Percentiles rank a stretch among this genome's conserved stretches.
Conservation (phyloP, 78 protist species). For the Dictyostelium brefeldianum region DNA sequence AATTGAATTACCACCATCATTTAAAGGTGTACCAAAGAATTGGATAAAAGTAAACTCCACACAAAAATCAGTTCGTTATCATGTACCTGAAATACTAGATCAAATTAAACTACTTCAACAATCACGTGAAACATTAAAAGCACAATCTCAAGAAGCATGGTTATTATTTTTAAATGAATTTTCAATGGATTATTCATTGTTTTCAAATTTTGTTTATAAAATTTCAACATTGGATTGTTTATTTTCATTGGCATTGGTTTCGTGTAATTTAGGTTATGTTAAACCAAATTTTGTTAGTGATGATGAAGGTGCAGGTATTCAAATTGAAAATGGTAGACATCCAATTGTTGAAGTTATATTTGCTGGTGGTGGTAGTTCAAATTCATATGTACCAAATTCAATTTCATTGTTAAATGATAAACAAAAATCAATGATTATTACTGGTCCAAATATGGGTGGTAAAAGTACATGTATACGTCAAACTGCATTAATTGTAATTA, state of each 20-base stretch:
- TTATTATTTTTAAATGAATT: constrained; percentile 58
- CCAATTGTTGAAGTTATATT: constrained; percentile 70
- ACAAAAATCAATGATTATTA: constrained; percentile 72
- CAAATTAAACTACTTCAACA: constrained; percentile 39
- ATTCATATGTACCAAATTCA: constrained; percentile 67
- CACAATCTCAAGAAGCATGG: constrained; percentile 75
- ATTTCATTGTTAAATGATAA: background rate
- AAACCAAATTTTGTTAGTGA: constrained; percentile 47
- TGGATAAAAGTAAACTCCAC: constrained; percentile 82
- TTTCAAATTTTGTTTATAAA: constrained; percentile 19
- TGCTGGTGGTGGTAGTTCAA: background rate
- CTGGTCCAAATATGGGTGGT: constrained; percentile 98
- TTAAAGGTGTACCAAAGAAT: constrained; percentile 51
- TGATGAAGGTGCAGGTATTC: constrained; percentile 18
- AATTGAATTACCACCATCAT: constrained; percentile 61
- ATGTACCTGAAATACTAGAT: constrained; percentile 25
- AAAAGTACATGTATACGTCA: constrained; percentile 84
- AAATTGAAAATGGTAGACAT: constrained; percentile 79
- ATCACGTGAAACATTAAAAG: constrained; percentile 22
- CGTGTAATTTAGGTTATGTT: constrained; percentile 43
- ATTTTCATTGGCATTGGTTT: constrained; percentile 34
- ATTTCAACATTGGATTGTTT: constrained; percentile 72
- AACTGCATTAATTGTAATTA: constrained; percentile 82
- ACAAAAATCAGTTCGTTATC: constrained; percentile 39
- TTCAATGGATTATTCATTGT: constrained; percentile 45